Percentiles rank a stretch among this genome's conserved stretches.
phyloP scores from a whole-genome alignment of 768 basidiomycete species.

The Mycena floridula region DNA sequence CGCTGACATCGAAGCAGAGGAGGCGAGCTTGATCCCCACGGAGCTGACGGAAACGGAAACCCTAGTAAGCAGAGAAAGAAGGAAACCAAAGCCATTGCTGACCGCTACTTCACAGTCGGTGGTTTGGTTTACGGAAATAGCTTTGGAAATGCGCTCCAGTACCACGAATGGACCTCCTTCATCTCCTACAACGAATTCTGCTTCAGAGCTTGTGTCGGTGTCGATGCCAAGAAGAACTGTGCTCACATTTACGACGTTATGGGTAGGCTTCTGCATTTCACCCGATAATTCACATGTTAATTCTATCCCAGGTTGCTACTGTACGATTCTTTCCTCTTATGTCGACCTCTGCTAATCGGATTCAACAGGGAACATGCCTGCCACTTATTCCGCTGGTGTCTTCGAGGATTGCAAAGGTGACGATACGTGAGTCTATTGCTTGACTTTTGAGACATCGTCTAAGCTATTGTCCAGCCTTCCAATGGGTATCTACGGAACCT shows the following conservation, averaged over 20 bases:
- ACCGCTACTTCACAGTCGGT: neutral
- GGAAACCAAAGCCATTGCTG: neutral
- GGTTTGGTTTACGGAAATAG: too few relatives aligned
- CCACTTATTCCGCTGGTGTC: slow-evolving; percentile 48
- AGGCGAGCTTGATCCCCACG: too few relatives aligned
- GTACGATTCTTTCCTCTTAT: neutral
- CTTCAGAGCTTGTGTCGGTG: slow-evolving; percentile 65
- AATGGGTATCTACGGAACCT: slow-evolving; percentile 69
- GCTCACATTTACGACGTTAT: slow-evolving; percentile 75
- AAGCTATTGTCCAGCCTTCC: slow-evolving; percentile 28
- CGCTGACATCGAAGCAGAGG: slow-evolving; percentile 36
- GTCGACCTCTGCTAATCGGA: too few relatives aligned
- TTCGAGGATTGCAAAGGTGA: slow-evolving; percentile 63
- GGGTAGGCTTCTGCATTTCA: too few relatives aligned
- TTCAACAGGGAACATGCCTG: slow-evolving; percentile 67
- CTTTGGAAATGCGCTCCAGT: slow-evolving; percentile 45
- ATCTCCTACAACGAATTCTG: slow-evolving; percentile 65
- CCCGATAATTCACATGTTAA: too few relatives aligned
- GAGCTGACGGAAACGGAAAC: too few relatives aligned
- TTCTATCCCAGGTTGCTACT: slow-evolving; percentile 1
- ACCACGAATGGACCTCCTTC: slow-evolving; percentile 85
- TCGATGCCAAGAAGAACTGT: slow-evolving; percentile 52
- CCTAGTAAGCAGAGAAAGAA: neutral
- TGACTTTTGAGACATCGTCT: neutral
- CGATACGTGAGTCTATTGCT: neutral